These are phyloP conservation scores for Mycena leptocephala DNA, from an alignment of 768 basidiomycete genomes.

Conservation along the genomic window DNA sequence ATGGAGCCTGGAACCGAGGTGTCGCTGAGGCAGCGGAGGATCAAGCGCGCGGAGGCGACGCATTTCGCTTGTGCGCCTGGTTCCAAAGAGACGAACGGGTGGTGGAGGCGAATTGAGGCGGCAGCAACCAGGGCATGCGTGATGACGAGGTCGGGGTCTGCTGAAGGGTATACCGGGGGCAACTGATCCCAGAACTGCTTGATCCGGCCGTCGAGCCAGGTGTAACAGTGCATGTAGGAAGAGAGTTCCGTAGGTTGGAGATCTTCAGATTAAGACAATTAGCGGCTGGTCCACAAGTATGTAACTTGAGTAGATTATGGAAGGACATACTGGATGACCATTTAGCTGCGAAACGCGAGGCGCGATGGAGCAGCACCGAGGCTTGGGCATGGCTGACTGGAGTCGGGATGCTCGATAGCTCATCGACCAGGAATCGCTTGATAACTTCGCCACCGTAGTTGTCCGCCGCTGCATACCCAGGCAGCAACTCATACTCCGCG, in stretches of 20 bases:
- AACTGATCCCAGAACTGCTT: slow-evolving; percentile 24
- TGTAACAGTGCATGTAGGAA: slow-evolving; percentile 10
- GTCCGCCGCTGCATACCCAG: background rate
- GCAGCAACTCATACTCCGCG: slow-evolving; percentile 11
- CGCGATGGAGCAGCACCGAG: slow-evolving; percentile 33
- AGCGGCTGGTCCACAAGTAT: background rate
- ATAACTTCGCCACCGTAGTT: slow-evolving; percentile 14
- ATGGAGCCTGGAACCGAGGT: background rate
- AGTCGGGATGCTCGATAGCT: too few relatives aligned
- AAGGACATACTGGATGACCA: slow-evolving; percentile 24
- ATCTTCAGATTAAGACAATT: background rate
- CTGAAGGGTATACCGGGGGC: slow-evolving; percentile 8
- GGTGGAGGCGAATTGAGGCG: background rate
- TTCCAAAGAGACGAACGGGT: background rate
- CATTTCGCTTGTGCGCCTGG: background rate
- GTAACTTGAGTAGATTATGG: background rate
- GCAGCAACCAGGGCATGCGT: background rate
- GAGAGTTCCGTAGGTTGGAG: slow-evolving; percentile 13
- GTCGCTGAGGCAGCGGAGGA: background rate
- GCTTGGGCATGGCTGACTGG: slow-evolving; percentile 30
- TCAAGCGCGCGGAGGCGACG: background rate
- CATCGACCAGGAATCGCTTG: slow-evolving; percentile 5
- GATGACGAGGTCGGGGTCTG: background rate
- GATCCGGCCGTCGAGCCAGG: slow-evolving; percentile 28
- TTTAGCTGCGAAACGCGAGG: slow-evolving; percentile 8